phyloP scores from a whole-genome alignment of 1,284 basidiomycete species.

The Moniliophthora roreri region DNA sequence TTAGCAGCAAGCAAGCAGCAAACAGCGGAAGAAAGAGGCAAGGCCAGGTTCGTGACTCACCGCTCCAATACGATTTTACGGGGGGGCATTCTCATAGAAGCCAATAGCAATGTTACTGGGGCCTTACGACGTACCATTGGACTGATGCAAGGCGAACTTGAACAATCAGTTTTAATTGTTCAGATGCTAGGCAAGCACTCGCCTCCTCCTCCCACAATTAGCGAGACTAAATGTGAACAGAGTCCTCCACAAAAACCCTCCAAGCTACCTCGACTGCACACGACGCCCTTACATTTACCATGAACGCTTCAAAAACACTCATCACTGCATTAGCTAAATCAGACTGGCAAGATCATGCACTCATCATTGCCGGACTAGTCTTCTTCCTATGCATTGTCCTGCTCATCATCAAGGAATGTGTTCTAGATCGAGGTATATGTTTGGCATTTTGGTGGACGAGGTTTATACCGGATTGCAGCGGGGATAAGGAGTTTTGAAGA shows the following conservation, averaged over 20 bases:
- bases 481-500: slow-evolving; percentile 28
- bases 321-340: slow-evolving; percentile 85
- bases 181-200: slow-evolving; percentile 76
- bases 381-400: slow-evolving; percentile 86
- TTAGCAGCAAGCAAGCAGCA: slow-evolving; percentile 46
- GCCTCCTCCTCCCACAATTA: background rate
- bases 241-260: slow-evolving; percentile 78
- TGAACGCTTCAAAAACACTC: slow-evolving; percentile 78
- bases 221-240: slow-evolving; percentile 39
- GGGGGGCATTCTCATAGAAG: slow-evolving; percentile 85
- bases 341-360: slow-evolving; percentile 88
- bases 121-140: slow-evolving; percentile 81
- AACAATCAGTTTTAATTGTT: slow-evolving; percentile 80
- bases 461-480: slow-evolving; percentile 52
- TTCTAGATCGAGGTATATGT: slow-evolving; percentile 71
- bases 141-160: slow-evolving; percentile 88
- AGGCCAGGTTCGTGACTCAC: slow-evolving; percentile 45
- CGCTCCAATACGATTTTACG: slow-evolving; percentile 33
- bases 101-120: slow-evolving; percentile 85
- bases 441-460: slow-evolving; percentile 81
- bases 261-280: slow-evolving; percentile 77
- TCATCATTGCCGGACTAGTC: slow-evolving; percentile 74
- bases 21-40: slow-evolving; percentile 40
- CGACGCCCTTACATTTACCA: slow-evolving; percentile 71
- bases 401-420: slow-evolving; percentile 84